Percentiles rank a stretch among this genome's conserved stretches.
Conservation (phyloP, 768 basidiomycete genomes). For the Tulasnella sp. region DNA sequence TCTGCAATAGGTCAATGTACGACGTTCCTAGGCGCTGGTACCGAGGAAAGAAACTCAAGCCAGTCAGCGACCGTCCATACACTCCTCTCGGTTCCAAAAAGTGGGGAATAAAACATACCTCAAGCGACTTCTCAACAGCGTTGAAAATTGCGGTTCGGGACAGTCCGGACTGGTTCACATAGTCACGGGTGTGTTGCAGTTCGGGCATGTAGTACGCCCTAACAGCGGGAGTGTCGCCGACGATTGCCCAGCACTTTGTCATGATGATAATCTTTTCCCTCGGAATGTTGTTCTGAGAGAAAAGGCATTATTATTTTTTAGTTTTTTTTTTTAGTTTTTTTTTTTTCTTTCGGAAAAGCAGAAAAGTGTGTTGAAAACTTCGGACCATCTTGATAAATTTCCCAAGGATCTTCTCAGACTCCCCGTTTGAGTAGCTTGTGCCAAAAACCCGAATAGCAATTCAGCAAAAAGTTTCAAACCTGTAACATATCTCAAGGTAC, state of each 20-base stretch:
- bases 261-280: no score
- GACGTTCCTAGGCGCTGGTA: background rate
- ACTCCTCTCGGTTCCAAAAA: no score
- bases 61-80: no score
- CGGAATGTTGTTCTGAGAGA: no score
- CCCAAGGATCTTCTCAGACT: constrained; percentile 49
- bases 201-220: background rate
- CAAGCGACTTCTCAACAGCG: background rate
- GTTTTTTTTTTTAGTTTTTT: no score
- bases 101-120: no score
- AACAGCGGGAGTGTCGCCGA: background rate
- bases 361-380: no score
- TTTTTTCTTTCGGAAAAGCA: no score
- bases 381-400: constrained; percentile 46
- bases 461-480: background rate
- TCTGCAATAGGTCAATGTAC: background rate
- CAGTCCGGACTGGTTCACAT: background rate
- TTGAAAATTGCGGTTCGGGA: background rate
- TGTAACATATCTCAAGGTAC: constrained; percentile 46
- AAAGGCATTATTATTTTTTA: no score
- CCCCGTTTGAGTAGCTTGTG: background rate
- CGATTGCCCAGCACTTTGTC: background rate
- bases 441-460: background rate
- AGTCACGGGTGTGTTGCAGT: background rate
- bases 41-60: background rate